phyloP scores from a whole-genome alignment of 768 basidiomycete genomes.

The Leucosporidium yakuticum region DNA sequence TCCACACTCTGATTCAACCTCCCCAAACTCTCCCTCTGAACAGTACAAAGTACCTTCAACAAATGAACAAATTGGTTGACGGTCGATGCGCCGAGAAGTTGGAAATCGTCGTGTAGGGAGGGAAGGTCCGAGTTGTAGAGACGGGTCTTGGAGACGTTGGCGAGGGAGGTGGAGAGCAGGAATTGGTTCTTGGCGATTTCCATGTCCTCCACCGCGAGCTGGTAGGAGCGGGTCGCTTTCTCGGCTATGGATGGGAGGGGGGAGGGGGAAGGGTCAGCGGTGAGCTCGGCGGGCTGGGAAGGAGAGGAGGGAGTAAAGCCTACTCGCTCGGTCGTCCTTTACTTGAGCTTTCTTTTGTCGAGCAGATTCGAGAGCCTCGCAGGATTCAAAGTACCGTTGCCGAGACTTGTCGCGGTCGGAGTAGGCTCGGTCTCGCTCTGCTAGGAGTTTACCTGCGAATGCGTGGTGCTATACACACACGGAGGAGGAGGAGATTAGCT shows the following conservation, averaged over 20 bases:
- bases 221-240: constrained; percentile 19
- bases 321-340: constrained; percentile 3
- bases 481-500: neutral
- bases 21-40: constrained; percentile 11
- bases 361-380: constrained; percentile 24
- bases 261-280: too few relatives aligned
- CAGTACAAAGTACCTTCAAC: constrained; percentile 1
- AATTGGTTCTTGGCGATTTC: constrained; percentile 13
- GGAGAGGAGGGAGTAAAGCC: too few relatives aligned
- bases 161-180: constrained; percentile 21
- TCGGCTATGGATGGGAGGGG: neutral
- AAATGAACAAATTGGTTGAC: constrained; percentile 13
- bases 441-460: constrained; percentile 18
- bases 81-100: constrained; percentile 16
- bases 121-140: constrained; percentile 27
- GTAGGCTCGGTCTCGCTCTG: constrained; percentile 23
- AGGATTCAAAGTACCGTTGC: constrained; percentile 19
- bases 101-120: constrained; percentile 23
- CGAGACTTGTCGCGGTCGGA: constrained; percentile 15
- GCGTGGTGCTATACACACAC: constrained; percentile 17
- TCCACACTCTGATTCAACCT: neutral
- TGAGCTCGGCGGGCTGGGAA: too few relatives aligned
- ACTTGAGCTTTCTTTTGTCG: constrained; percentile 19
- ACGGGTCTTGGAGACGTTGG: constrained; percentile 20
- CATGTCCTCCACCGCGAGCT: constrained; percentile 23